Conservation (phyloP, 2,329 filamentous ascomycete species). For the Alternaria sp. region DNA sequence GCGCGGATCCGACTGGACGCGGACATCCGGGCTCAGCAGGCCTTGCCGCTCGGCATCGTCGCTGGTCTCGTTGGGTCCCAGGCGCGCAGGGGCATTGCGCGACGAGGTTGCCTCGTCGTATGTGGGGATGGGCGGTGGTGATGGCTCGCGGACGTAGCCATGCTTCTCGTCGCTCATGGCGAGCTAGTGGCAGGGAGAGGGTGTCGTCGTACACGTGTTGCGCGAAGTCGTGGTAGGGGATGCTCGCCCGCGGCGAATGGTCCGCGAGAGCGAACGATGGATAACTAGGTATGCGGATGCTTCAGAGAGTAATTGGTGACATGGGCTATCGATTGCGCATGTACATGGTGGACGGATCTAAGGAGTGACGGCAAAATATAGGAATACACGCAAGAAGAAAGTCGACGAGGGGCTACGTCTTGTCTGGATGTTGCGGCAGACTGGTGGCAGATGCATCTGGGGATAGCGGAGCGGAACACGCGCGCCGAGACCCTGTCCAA, state of each 20-base stretch:
- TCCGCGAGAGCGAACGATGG: conserved; percentile 9
- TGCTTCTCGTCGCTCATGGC: conserved; percentile 53
- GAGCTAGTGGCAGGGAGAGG: conserved; percentile 20
- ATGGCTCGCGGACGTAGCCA: conserved; percentile 56
- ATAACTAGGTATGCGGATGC: not conserved
- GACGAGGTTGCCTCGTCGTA: conserved; percentile 82
- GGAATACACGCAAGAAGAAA: conserved; percentile 15
- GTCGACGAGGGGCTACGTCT: conserved; percentile 10
- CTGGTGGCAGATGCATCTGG: conserved; percentile 21
- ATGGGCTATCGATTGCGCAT: conserved; percentile 35
- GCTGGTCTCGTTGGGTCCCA: conserved; percentile 67
- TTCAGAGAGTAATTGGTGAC: not conserved
- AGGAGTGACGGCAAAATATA: conserved; percentile 25
- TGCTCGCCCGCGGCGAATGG: conserved; percentile 20
- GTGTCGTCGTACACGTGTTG: conserved; percentile 18
- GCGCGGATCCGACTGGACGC: conserved; percentile 39
- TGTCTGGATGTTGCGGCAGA: conserved; percentile 11
- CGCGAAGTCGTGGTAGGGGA: conserved; percentile 12
- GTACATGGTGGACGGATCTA: conserved; percentile 34
- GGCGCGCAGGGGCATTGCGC: conserved; percentile 57
- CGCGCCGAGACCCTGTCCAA: conserved; percentile 22
- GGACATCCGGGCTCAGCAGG: conserved; percentile 66
- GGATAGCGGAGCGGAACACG: conserved; percentile 28
- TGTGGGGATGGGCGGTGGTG: conserved; percentile 73
- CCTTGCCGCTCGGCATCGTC: conserved; percentile 80